These are phyloP conservation scores for Entomortierella beljakovae DNA, from an alignment of 192 early-diverging fungal genomes.

Conservation along the genomic window DNA sequence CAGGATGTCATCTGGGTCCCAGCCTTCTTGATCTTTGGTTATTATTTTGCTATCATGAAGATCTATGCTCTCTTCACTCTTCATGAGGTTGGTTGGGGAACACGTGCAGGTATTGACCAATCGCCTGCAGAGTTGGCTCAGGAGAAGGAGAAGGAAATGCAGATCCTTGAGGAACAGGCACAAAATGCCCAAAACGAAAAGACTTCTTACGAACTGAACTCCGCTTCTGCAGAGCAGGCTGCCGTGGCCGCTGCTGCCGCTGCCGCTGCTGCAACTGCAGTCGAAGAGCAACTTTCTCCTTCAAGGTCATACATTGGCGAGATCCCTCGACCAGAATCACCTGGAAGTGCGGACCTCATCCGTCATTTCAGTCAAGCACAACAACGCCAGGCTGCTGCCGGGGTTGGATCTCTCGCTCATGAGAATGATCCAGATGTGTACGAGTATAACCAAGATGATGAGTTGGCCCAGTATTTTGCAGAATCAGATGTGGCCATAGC, in stretches of 20 bases:
- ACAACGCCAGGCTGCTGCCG: constrained; percentile 22
- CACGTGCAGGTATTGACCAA: constrained; percentile 64
- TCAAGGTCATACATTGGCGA: constrained; percentile 8
- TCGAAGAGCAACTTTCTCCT: constrained; percentile 15
- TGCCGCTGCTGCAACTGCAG: constrained; percentile 27
- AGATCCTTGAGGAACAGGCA: constrained; percentile 22
- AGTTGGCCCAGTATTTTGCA: constrained; percentile 47
- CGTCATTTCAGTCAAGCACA: constrained; percentile 50
- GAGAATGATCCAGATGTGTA: constrained; percentile 43
- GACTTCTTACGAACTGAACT: constrained; percentile 8
- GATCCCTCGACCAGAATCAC: constrained; percentile 22
- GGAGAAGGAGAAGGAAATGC: constrained; percentile 52
- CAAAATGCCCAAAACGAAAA: constrained; percentile 12
- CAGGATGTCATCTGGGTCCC: constrained; percentile 73
- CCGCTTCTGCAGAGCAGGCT: constrained; percentile 21
- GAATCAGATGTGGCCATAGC: constrained; percentile 38
- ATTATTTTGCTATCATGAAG: constrained; percentile 78
- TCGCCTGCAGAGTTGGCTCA: constrained; percentile 54
- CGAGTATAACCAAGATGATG: constrained; percentile 51
- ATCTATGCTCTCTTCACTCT: constrained; percentile 78
- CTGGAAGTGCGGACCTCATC: constrained; percentile 44
- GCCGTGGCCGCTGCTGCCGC: constrained; percentile 29
- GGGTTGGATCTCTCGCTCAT: neutral
- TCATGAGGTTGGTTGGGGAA: constrained; percentile 79
- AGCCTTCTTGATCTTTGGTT: constrained; percentile 75